These are phyloP conservation scores for Achaetomiella virescens DNA, from an alignment of 495 filamentous ascomycete species.

Conservation along the genomic window DNA sequence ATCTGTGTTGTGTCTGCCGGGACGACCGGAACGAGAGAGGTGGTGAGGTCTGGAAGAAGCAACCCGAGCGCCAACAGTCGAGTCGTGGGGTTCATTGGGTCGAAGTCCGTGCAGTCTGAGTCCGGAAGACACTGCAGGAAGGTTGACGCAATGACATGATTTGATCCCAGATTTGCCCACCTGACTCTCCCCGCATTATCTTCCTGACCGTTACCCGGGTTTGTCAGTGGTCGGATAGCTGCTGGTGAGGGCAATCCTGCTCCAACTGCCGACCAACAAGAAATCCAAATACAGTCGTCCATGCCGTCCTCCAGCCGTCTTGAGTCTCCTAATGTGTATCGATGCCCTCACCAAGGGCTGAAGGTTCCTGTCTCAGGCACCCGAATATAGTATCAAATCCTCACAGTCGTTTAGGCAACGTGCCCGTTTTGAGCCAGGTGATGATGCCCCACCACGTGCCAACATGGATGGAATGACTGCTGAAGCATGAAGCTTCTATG, in stretches of 20 bases:
- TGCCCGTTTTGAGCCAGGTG: too few relatives aligned
- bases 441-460: too few relatives aligned
- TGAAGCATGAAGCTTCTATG: too few relatives aligned
- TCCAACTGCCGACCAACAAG: background rate
- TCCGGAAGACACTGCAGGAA: background rate
- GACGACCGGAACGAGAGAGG: background rate
- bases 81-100: background rate
- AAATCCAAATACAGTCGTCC: too few relatives aligned
- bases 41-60: background rate
- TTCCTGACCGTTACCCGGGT: background rate
- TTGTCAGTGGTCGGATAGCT: background rate
- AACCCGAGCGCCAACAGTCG: constrained; percentile 1
- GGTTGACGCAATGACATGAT: background rate
- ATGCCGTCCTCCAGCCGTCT: too few relatives aligned
- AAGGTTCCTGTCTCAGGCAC: too few relatives aligned
- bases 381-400: too few relatives aligned
- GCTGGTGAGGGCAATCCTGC: background rate
- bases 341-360: too few relatives aligned
- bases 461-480: too few relatives aligned
- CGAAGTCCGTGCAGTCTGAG: background rate
- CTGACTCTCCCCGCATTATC: constrained; percentile 12
- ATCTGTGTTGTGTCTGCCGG: background rate
- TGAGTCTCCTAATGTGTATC: too few relatives aligned
- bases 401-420: too few relatives aligned
- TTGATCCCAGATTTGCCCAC: background rate